phyloP scores from a whole-genome alignment of 2,329 filamentous ascomycete genomes.

The Apiospora pterosperma region DNA sequence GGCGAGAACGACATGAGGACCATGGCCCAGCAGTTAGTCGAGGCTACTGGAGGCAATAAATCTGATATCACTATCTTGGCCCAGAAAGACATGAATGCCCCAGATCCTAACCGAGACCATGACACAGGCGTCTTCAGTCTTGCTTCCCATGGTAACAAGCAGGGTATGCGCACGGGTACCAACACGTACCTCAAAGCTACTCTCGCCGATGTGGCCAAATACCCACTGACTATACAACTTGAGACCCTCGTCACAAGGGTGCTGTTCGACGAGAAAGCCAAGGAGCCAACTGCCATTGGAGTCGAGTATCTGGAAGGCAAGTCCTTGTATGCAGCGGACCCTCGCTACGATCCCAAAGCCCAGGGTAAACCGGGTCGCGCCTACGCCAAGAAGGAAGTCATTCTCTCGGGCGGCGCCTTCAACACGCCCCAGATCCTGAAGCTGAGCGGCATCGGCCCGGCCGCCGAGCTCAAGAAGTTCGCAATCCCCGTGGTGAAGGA shows the following conservation, averaged over 20 bases:
- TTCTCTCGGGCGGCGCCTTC: constrained; percentile 46
- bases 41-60: constrained; percentile 20
- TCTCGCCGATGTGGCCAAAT: constrained; percentile 40
- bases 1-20: constrained; percentile 17
- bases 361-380: constrained; percentile 21
- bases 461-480: constrained; percentile 36
- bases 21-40: constrained; percentile 18
- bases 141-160: constrained; percentile 20
- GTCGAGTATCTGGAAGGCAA: constrained; percentile 25
- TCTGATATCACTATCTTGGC: constrained; percentile 8
- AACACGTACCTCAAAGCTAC: constrained; percentile 45
- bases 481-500: constrained; percentile 42
- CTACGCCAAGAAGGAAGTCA: constrained; percentile 38
- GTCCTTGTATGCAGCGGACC: constrained; percentile 32
- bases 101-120: constrained; percentile 22
- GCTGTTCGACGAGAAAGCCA: constrained; percentile 18
- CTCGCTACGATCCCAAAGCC: constrained; percentile 25
- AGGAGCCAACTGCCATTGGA: constrained; percentile 22
- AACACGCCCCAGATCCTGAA: constrained; percentile 50
- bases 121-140: constrained; percentile 23
- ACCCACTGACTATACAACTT: constrained; percentile 37
- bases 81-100: constrained; percentile 20
- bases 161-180: constrained; percentile 35
- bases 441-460: constrained; percentile 46
- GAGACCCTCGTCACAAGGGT: constrained; percentile 25